Base-by-base conservation (phyloP, 139 green algal genomes). In the Chlamydomonas asymmetrica region DNA sequence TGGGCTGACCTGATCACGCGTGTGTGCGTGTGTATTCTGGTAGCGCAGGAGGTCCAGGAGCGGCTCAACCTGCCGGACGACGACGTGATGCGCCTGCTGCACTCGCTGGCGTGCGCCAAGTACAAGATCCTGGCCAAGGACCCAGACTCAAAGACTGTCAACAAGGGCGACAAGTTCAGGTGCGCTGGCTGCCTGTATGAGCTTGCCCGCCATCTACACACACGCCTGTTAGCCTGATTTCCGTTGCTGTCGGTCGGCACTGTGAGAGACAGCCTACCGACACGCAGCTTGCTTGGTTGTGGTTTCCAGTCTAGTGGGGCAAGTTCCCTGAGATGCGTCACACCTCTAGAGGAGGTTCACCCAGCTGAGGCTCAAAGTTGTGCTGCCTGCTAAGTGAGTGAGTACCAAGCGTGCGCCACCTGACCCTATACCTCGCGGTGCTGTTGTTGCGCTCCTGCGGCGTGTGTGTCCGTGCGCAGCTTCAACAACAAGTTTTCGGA, bases 81-180 rank as follows among this genome's bases (percentile, higher is more conserved):
- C 52, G 97, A 99, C 81, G 78, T 95, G 2, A 78, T 76, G 63
- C 91, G 96, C 39, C 66, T 90, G 49, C 89, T 98, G 67, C 91
- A 97, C 82, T 96, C 88, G 2, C 82, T 99, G 43, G 77, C 84
- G 7, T 97, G 94, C 77, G 87, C 86, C 68, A 98, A 98, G 87
- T 88, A 85, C 83, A 94, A 96, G 83, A 89, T 97, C 66, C 87
- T 98, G 69, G 69, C 79, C 59, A 99, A 99, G 89, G 84, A 90
- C 8, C 89, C 86, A 10, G 76, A 82, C 31, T 80, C 68, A 40
- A 93, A 91, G 71, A 91, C 80, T 27, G 92, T 97, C 73, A 71
- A 57, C 68, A 91, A 93, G 74, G 84, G 39, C 29, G 97, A 99
- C 89, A 84, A 72, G 62, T 99, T 99, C 84, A 80, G 57, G 73